Conservation (phyloP, 2,329 filamentous ascomycete species). For the Cladosporium sphaerospermum region DNA sequence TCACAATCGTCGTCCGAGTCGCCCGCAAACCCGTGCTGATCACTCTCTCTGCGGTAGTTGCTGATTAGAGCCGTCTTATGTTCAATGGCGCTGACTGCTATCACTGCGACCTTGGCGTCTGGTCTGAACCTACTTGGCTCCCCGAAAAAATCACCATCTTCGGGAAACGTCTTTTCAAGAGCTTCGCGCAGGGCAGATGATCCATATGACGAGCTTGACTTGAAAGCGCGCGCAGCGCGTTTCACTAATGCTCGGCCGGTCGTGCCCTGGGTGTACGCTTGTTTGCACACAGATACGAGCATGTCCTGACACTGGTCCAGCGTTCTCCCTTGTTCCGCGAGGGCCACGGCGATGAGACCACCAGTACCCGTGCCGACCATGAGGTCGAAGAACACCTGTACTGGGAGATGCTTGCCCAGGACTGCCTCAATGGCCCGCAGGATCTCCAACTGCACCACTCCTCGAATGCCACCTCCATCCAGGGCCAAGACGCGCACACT, state of each 20-base stretch:
- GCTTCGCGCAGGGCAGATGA: conserved; percentile 30
- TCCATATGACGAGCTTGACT: conserved; percentile 21
- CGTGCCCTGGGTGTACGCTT: conserved; percentile 37
- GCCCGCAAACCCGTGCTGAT: no score
- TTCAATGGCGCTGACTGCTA: conserved; percentile 35
- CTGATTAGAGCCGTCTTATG: conserved; percentile 36
- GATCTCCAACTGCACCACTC: conserved; percentile 41
- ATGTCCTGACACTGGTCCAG: conserved; percentile 35
- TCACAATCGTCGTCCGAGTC: no score
- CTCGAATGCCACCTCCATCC: conserved; percentile 43
- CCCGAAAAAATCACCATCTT: conserved; percentile 32
- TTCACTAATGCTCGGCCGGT: conserved; percentile 20
- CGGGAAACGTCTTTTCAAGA: conserved; percentile 30
- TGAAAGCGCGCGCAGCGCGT: conserved; percentile 13
- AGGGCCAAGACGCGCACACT: conserved; percentile 37
- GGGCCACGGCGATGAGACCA: conserved; percentile 39
- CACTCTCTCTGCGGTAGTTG: conserved; percentile 38
- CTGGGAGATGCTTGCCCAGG: conserved; percentile 31
- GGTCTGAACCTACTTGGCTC: conserved; percentile 27
- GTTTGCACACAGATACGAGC: conserved; percentile 34
- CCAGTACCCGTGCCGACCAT: conserved; percentile 41
- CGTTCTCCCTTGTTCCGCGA: conserved; percentile 24
- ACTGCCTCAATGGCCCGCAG: conserved; percentile 35
- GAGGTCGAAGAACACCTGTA: conserved; percentile 45
- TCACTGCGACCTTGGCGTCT: conserved; percentile 38